Base-by-base conservation (phyloP, 495 filamentous ascomycete species). In the Aspergillus avenaceus region DNA sequence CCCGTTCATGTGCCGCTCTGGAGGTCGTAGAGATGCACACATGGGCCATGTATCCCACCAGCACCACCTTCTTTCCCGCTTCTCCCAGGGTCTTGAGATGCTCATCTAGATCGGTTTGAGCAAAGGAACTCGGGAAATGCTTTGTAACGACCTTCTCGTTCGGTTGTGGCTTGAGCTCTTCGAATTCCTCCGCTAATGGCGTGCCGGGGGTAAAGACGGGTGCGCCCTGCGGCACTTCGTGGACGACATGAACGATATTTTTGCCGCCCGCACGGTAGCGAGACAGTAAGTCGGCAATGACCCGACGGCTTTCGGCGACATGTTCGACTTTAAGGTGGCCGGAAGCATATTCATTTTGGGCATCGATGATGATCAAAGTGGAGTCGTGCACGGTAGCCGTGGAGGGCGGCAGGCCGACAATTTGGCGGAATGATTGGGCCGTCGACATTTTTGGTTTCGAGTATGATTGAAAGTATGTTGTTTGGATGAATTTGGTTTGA, bases 1-100 rank as follows among this genome's bases (percentile, higher is more conserved):
- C 82, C 12, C 67, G 66, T 56, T 84, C 75, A 25, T 48, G 57
- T 3, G 64, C 83, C 26, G 81, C 73, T 38, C 81, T 57, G 1
- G 81, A 73, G 2, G 83, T 86, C 1, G 78, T 79, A 1, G 73
- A 79, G 9, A 86, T 72, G 63, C 81, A 86, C 3, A 84, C 78
- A 66, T 85, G 82, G 8, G 82, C 81, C 71, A 78, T 77, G 55
- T 79, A 79, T 12, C 78, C 78, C 18, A 66, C 66, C 40, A 82
- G 44, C 2, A 82, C 76, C 16, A 82, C 52, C 62, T 76, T 79
- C 59, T 67, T 74, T 6, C 64, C 73, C 13, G 52, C 57, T 41
- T 58, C 62, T 0, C 64, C 61, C 12, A 71, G 16, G 3, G 54
- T 47, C 13, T 58, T 51, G 44, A 78, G 56, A 37, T 73, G 64